Conservation (phyloP, 495 filamentous ascomycete species). For the Podospora sp. region DNA sequence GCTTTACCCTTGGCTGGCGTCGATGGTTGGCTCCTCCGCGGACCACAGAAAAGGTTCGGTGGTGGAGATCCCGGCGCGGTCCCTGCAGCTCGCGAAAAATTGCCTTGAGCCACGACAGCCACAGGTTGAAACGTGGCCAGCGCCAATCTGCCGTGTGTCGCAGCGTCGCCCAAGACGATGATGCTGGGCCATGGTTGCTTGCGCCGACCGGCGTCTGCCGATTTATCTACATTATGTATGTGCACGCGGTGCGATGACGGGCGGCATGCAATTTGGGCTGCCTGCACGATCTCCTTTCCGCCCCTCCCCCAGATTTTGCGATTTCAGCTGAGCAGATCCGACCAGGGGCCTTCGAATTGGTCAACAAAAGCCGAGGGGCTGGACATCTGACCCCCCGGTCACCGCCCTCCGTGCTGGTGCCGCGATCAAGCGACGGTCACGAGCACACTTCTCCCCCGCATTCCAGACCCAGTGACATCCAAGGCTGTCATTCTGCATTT, state of each 20-base stretch:
- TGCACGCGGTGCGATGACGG: background rate
- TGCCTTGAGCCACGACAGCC: background rate
- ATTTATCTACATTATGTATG: no score
- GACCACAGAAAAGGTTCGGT: background rate
- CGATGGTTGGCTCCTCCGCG: no score
- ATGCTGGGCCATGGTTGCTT: background rate
- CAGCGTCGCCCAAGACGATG: background rate
- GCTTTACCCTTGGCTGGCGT: background rate
- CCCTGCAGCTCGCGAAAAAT: conserved; percentile 6
- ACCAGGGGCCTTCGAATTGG: background rate
- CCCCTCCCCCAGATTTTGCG: conserved; percentile 1
- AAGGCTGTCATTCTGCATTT: conserved; percentile 4
- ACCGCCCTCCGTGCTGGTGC: background rate
- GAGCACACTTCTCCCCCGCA: conserved; percentile 1
- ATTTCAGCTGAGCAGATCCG: background rate
- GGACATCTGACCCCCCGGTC: conserved; percentile 14
- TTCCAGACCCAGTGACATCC: conserved; percentile 10
- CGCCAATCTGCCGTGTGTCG: background rate
- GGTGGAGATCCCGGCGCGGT: background rate
- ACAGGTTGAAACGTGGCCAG: conserved; percentile 1
- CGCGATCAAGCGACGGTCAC: conserved; percentile 8
- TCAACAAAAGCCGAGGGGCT: conserved; percentile 7
- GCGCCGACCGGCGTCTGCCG: background rate
- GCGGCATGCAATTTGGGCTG: background rate
- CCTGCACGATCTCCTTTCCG: background rate